These are phyloP conservation scores for Dichotomopilus funicola DNA, from an alignment of 2,329 filamentous ascomycete genomes.

Conservation along the genomic window DNA sequence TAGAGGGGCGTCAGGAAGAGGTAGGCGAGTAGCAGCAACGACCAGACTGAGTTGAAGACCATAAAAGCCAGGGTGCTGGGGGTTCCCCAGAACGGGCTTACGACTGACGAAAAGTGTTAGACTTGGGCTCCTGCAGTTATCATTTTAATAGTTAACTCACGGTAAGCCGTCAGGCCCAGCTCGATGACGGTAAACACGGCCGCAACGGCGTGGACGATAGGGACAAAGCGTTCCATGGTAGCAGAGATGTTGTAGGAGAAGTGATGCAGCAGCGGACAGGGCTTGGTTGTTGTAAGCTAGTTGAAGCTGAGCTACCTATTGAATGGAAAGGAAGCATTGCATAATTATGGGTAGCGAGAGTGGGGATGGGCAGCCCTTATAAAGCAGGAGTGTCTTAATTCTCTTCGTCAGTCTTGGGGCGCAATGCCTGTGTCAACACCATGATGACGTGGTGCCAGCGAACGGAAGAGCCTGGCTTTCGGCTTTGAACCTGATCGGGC, in stretches of 20 bases:
- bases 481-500: too few species aligned
- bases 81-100: conserved; percentile 36
- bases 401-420: conserved; percentile 2
- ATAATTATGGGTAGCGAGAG: too few species aligned
- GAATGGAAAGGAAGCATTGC: too few species aligned
- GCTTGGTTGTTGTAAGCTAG: not conserved
- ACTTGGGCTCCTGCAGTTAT: not conserved
- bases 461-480: not conserved
- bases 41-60: conserved; percentile 74
- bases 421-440: not conserved
- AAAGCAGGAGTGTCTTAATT: not conserved
- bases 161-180: conserved; percentile 66
- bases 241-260: too few species aligned
- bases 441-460: conserved; percentile 12
- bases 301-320: not conserved
- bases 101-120: conserved; percentile 38
- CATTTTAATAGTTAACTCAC: conserved; percentile 36
- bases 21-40: conserved; percentile 63
- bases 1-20: conserved; percentile 61
- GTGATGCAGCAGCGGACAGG: too few species aligned
- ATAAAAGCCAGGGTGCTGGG: conserved; percentile 66
- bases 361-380: not conserved
- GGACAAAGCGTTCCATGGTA: conserved; percentile 50
- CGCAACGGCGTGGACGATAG: conserved; percentile 61
- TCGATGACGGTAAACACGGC: conserved; percentile 65